Evolutionary conservation across 2,329 filamentous ascomycete species (phyloP).

Genomic region (Volutella citrinella): DNA sequence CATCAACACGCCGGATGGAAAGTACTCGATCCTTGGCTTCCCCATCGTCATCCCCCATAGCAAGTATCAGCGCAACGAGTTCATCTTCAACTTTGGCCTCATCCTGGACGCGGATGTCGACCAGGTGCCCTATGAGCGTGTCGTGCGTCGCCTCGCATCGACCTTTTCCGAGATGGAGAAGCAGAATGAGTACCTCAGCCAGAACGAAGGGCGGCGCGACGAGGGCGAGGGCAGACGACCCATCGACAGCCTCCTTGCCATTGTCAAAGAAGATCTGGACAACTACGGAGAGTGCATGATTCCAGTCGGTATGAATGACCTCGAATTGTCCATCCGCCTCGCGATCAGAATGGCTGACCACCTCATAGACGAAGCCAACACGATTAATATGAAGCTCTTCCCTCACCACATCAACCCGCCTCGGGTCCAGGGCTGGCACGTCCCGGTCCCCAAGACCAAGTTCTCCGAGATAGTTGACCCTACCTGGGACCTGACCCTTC

Average conservation of each 20-base stretch:
- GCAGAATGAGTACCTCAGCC: conserved; percentile 79
- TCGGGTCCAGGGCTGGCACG: conserved; percentile 81
- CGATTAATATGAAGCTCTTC: conserved; percentile 94
- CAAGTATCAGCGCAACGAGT: conserved; percentile 87
- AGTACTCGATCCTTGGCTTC: conserved; percentile 79
- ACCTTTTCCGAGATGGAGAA: conserved; percentile 89
- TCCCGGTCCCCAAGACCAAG: conserved; percentile 74
- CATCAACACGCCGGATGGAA: conserved; percentile 66
- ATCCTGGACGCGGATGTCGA: conserved; percentile 68
- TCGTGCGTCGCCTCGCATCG: conserved; percentile 80
- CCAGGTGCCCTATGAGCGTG: conserved; percentile 75
- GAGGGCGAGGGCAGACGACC: conserved; percentile 53
- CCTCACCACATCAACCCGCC: conserved; percentile 76
- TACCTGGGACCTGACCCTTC: conserved; percentile 73
- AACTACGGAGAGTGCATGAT: conserved; percentile 99
- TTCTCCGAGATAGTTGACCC: conserved; percentile 61
- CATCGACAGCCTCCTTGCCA: conserved; percentile 82
- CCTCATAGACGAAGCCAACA: conserved; percentile 77
- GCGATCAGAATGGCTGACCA: no score
- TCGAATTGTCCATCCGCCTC: no score
- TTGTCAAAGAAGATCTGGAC: conserved; percentile 82
- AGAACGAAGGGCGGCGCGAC: conserved; percentile 44
- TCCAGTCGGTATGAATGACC: conserved; percentile 81
- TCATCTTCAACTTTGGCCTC: conserved; percentile 97
- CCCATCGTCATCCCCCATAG: conserved; percentile 83